Evolutionary conservation across 2,329 filamentous ascomycete species (phyloP).

Genomic region (Fusarium temperatum): DNA sequence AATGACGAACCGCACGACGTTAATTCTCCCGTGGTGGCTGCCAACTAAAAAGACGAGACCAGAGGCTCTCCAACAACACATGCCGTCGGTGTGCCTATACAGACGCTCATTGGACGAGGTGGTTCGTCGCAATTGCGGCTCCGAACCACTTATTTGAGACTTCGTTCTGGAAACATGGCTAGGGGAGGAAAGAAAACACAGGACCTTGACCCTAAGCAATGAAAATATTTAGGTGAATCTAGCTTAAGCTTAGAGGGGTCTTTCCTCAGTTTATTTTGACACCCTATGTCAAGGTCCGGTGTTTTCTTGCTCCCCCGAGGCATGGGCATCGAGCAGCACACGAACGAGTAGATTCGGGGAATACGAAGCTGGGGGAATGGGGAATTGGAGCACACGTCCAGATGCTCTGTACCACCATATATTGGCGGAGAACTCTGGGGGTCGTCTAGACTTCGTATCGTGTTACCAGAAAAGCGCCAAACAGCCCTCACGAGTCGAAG

Average conservation of each 20-base stretch:
- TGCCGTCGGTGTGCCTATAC: conserved; percentile 18
- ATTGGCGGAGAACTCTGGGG: conserved; percentile 25
- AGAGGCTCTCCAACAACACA: conserved; percentile 10
- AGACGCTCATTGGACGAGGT: conserved; percentile 8
- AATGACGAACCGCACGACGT: conserved; percentile 17
- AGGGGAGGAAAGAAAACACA: too few species aligned
- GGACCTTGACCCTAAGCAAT: too few species aligned
- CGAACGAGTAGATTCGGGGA: not conserved
- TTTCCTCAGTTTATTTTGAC: too few species aligned
- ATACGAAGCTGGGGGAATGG: conserved; percentile 9
- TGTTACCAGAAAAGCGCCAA: not conserved
- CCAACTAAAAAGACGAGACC: conserved; percentile 27
- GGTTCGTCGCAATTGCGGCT: conserved; percentile 27
- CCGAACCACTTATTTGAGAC: conserved; percentile 16
- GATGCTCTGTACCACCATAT: not conserved
- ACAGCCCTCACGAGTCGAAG: not conserved
- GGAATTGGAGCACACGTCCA: conserved; percentile 12
- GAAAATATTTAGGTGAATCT: too few species aligned
- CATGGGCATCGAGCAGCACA: not conserved
- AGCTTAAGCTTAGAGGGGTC: too few species aligned
- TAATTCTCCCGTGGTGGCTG: conserved; percentile 19
- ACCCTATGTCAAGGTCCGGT: too few species aligned
- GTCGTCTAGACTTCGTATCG: not conserved
- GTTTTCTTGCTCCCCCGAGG: too few species aligned
- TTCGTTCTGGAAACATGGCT: conserved; percentile 1